These are phyloP conservation scores for Neospermospora avenae DNA, from an alignment of 2,329 filamentous ascomycete genomes.

Conservation along the genomic window DNA sequence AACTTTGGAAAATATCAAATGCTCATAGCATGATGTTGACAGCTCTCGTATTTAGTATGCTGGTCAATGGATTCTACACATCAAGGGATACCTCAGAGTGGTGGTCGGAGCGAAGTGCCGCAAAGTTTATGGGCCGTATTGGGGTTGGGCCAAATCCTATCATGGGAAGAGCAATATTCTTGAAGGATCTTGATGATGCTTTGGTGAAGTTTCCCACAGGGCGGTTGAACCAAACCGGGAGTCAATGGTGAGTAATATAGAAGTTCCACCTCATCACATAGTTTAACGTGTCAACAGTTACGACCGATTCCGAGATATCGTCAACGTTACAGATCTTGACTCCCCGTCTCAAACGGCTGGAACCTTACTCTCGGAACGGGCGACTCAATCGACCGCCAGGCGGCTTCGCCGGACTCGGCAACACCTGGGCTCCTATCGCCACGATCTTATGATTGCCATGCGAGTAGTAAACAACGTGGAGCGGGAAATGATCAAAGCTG, in stretches of 20 bases:
- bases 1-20: slow-evolving; percentile 63
- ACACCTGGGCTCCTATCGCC: slow-evolving; percentile 76
- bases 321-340: slow-evolving; percentile 57
- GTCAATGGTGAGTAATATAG: slow-evolving; percentile 45
- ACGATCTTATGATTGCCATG: slow-evolving; percentile 88
- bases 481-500: slow-evolving; percentile 76
- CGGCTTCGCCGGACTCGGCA: slow-evolving; percentile 78
- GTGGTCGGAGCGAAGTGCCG: slow-evolving; percentile 82
- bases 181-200: slow-evolving; percentile 73
- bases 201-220: slow-evolving; percentile 27
- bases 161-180: slow-evolving; percentile 83
- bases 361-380: slow-evolving; percentile 43
- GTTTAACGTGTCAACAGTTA: slow-evolving; percentile 43
- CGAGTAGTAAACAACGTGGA: slow-evolving; percentile 88
- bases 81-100: slow-evolving; percentile 71
- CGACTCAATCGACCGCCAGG: slow-evolving; percentile 52
- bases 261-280: not conserved
- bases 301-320: slow-evolving; percentile 57
- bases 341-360: slow-evolving; percentile 53
- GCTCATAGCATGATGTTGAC: slow-evolving; percentile 73
- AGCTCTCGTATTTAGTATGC: slow-evolving; percentile 63
- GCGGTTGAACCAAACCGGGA: slow-evolving; percentile 36
- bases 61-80: slow-evolving; percentile 73
- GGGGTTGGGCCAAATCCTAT: slow-evolving; percentile 75
- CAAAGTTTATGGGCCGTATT: slow-evolving; percentile 75